Evolutionary conservation across 805 yeast species (phyloP).

Genomic region (Candida anglica): DNA sequence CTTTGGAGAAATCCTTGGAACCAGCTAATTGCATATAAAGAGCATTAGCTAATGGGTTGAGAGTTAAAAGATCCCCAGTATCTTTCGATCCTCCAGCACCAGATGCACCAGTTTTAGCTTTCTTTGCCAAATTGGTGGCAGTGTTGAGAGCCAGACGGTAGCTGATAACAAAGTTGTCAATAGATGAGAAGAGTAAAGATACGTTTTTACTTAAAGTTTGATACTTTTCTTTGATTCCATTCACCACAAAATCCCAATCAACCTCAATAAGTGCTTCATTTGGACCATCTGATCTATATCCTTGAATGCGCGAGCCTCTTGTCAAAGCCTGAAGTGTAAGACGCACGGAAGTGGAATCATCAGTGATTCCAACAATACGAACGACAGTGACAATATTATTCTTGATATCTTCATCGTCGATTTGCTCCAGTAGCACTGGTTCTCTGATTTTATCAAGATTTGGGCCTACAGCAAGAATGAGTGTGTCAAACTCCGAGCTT

Average conservation of each 20-base stretch:
- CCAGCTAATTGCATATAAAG: constrained; percentile 53
- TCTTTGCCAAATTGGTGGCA: constrained; percentile 7
- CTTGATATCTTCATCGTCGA: constrained; percentile 4
- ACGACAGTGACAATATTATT: constrained; percentile 38
- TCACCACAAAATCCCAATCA: constrained; percentile 17
- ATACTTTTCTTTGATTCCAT: constrained; percentile 13
- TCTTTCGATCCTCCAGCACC: constrained; percentile 8
- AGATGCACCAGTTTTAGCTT: constrained; percentile 6
- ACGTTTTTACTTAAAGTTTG: constrained; percentile 15
- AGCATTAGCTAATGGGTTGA: constrained; percentile 59
- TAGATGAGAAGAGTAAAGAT: constrained; percentile 24
- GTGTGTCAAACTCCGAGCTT: constrained; percentile 29
- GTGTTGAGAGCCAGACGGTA: constrained; percentile 30
- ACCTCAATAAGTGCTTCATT: constrained; percentile 26
- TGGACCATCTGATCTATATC: constrained; percentile 6
- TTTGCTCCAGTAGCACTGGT: constrained; percentile 7
- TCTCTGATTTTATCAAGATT: constrained; percentile 27
- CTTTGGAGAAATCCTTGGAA: constrained; percentile 42
- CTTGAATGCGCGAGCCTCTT: constrained; percentile 29
- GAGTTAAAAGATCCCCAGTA: constrained; percentile 34
- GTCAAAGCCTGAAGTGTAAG: constrained; percentile 48
- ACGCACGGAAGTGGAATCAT: constrained; percentile 39
- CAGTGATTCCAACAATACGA: constrained; percentile 44
- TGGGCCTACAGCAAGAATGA: constrained; percentile 31
- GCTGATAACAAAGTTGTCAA: constrained; percentile 35